Evolutionary conservation across 164 flowering plant species (phyloP).

Genomic region (Euptelea pleiosperma): DNA sequence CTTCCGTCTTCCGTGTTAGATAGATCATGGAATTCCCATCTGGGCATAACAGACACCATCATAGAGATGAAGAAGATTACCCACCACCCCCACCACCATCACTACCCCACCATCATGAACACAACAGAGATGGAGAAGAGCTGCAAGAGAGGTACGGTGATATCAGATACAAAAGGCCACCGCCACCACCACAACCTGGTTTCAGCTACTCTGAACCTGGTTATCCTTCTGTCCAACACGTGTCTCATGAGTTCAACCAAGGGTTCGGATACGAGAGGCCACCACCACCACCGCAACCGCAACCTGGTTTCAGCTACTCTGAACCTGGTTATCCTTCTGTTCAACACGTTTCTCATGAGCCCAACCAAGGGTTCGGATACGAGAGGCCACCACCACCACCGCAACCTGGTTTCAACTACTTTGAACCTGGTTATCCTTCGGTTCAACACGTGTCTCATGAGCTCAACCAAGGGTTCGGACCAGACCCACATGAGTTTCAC

Average conservation of each 20-base stretch:
- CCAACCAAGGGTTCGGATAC: neutral
- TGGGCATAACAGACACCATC: no score
- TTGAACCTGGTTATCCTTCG: neutral
- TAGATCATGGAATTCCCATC: no score
- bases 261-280: neutral
- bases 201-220: neutral
- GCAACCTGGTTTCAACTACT: neutral
- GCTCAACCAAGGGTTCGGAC: neutral
- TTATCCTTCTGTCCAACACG: no score
- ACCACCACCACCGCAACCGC: conserved; percentile 1
- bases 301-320: neutral
- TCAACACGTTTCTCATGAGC: no score
- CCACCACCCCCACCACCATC: conserved; percentile 5
- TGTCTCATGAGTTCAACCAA: no score
- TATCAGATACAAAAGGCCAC: neutral
- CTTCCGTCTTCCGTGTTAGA: no score
- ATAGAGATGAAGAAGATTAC: no score
- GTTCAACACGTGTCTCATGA: conserved; percentile 4
- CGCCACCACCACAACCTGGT: neutral
- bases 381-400: conserved; percentile 4
- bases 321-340: neutral
- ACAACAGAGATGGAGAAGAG: no score
- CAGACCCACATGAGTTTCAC: conserved; percentile 6
- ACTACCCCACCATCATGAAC: neutral
- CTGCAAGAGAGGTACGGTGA: no score